Evolutionary conservation across 2,329 filamentous ascomycete genomes (phyloP).

Genomic region (Penicillium sp.): DNA sequence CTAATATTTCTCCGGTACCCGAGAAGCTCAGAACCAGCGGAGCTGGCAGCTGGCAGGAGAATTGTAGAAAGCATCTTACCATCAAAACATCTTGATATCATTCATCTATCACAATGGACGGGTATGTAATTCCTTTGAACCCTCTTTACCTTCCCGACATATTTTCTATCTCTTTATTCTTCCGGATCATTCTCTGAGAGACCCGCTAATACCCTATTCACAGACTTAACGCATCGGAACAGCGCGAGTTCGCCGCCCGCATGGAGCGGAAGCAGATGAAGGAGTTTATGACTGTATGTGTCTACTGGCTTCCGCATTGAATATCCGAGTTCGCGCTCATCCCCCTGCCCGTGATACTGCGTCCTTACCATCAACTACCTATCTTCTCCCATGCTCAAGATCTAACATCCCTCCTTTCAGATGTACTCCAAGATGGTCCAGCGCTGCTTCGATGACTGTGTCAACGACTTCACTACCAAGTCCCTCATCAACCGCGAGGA

Average conservation of each 20-base stretch:
- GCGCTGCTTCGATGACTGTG: slow-evolving; percentile 89
- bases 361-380: not conserved
- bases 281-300: slow-evolving; percentile 92
- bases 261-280: slow-evolving; percentile 99
- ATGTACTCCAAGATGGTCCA: slow-evolving; percentile 63
- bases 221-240: slow-evolving; percentile 73
- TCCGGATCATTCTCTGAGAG: slow-evolving; percentile 4
- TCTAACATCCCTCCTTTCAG: slow-evolving; percentile 39
- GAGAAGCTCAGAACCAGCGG: slow-evolving; percentile 8
- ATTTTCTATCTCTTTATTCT: not conserved
- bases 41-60: slow-evolving; percentile 1
- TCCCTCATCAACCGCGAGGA: slow-evolving; percentile 83
- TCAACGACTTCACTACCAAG: slow-evolving; percentile 98
- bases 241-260: slow-evolving; percentile 87
- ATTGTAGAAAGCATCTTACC: slow-evolving; percentile 6
- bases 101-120: slow-evolving; percentile 35
- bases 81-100: not conserved
- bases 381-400: not conserved
- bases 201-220: slow-evolving; percentile 4
- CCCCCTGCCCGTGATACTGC: not conserved
- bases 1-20: not conserved
- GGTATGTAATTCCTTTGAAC: slow-evolving; percentile 23
- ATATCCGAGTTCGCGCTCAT: not conserved
- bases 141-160: not conserved
- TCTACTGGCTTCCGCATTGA: not conserved